phyloP scores from a whole-genome alignment of 2,329 filamentous ascomycete species.

The Colletotrichum limetticola region DNA sequence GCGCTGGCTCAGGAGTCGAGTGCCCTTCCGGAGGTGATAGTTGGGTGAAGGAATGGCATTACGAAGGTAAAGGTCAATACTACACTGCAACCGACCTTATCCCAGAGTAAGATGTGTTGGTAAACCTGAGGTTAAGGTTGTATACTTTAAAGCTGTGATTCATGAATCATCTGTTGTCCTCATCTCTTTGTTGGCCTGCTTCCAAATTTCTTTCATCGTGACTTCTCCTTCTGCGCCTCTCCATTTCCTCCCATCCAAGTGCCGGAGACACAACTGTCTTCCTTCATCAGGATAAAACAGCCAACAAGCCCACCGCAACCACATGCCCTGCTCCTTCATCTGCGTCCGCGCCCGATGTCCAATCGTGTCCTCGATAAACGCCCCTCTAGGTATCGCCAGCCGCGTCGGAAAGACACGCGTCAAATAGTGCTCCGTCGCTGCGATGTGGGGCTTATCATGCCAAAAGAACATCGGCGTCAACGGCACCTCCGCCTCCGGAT shows the following conservation, averaged over 20 bases:
- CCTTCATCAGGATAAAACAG: constrained; percentile 63
- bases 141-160: too few species aligned
- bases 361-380: constrained; percentile 67
- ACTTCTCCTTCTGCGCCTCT: constrained; percentile 50
- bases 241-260: constrained; percentile 64
- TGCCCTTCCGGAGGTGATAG: too few species aligned
- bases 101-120: too few species aligned
- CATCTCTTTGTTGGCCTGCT: neutral
- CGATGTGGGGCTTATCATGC: constrained; percentile 68
- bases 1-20: too few species aligned
- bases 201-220: constrained; percentile 30
- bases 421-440: constrained; percentile 60
- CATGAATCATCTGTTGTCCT: neutral
- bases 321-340: constrained; percentile 63
- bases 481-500: constrained; percentile 46
- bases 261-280: constrained; percentile 56
- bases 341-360: constrained; percentile 64
- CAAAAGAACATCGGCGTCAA: constrained; percentile 68
- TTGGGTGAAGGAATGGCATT: too few species aligned
- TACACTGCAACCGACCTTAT: neutral
- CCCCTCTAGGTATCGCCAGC: constrained; percentile 60
- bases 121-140: too few species aligned
- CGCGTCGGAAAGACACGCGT: constrained; percentile 59
- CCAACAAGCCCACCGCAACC: constrained; percentile 66
- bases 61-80: too few species aligned